These are phyloP conservation scores for Calocera cornea DNA, from an alignment of 768 basidiomycete genomes.

Conservation along the genomic window DNA sequence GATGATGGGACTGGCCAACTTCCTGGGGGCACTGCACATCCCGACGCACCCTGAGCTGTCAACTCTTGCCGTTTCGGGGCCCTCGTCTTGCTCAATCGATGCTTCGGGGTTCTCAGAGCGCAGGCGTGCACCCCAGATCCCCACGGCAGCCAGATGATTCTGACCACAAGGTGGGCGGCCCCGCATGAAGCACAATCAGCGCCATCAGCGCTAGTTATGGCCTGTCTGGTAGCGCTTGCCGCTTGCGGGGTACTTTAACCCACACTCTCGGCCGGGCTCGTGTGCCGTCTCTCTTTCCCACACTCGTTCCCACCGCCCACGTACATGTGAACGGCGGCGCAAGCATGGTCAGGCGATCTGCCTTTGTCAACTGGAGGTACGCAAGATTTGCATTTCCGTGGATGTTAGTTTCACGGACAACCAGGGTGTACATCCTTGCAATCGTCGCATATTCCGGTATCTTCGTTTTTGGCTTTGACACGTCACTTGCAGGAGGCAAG, in stretches of 20 bases:
- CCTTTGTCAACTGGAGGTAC: neutral
- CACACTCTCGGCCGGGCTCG: neutral
- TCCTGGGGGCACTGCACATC: neutral
- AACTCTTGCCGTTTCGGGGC: no score
- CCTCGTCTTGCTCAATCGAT: neutral
- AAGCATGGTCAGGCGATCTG: neutral
- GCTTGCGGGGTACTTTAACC: conserved; percentile 1
- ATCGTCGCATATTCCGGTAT: conserved; percentile 68
- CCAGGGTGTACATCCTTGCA: conserved; percentile 34
- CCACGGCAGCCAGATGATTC: neutral
- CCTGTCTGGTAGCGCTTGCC: neutral
- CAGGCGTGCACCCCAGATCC: neutral
- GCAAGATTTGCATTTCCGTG: neutral
- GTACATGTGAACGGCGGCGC: neutral
- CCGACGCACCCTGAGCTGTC: neutral
- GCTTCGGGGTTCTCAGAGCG: neutral
- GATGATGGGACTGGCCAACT: neutral
- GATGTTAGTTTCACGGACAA: neutral
- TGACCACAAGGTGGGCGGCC: neutral
- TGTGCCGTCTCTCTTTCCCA: neutral
- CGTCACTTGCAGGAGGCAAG: conserved; percentile 24
- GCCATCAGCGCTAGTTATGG: neutral
- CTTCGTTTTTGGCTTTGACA: conserved; percentile 67
- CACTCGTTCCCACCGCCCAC: neutral
- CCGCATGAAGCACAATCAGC: neutral